Percentiles rank a stretch among this genome's conserved stretches.
Evolutionary conservation across 331 rosid species (phyloP).

Genomic region (Dryas integrifolia): DNA sequence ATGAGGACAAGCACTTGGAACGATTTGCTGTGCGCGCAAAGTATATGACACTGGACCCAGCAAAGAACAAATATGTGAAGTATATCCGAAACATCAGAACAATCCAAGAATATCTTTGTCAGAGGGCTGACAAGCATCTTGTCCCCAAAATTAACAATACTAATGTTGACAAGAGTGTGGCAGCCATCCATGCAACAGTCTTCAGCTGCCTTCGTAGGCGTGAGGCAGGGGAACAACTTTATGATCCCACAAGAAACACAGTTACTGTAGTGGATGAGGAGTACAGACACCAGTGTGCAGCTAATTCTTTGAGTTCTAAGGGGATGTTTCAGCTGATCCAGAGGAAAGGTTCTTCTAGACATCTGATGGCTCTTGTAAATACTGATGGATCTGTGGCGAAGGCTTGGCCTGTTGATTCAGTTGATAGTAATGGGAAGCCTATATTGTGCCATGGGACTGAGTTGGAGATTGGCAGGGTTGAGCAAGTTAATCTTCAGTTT

Average conservation of each 20-base stretch:
- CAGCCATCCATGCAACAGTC: slow-evolving; percentile 96
- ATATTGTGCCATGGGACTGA: slow-evolving; percentile 49
- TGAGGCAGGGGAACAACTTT: slow-evolving; percentile 79
- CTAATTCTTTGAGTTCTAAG: slow-evolving; percentile 84
- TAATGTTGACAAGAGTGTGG: slow-evolving; percentile 98
- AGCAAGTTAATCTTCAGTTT: slow-evolving; percentile 92
- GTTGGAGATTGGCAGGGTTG: slow-evolving; percentile 68
- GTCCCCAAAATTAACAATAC: slow-evolving; percentile 98
- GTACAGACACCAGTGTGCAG: slow-evolving; percentile 85
- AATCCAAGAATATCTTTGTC: slow-evolving; percentile 93
- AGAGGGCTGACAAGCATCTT: slow-evolving; percentile 96
- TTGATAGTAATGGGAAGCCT: slow-evolving; percentile 65
- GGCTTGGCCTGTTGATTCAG: slow-evolving; percentile 93
- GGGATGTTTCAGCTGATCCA: slow-evolving; percentile 97
- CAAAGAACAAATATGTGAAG: slow-evolving; percentile 92
- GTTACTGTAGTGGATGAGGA: slow-evolving; percentile 83
- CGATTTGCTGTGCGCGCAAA: slow-evolving; percentile 98
- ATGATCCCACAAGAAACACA: slow-evolving; percentile 70
- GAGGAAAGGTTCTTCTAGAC: slow-evolving; percentile 91
- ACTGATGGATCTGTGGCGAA: slow-evolving; percentile 96
- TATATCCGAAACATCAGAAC: slow-evolving; percentile 93
- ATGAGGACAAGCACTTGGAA: slow-evolving; percentile 95
- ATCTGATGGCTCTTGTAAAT: slow-evolving; percentile 86
- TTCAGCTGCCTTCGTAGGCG: slow-evolving; percentile 95
- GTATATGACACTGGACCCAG: slow-evolving; percentile 98